Evolutionary conservation across 2,329 filamentous ascomycete genomes (phyloP).

Genomic region (Hypoxylon sp.): DNA sequence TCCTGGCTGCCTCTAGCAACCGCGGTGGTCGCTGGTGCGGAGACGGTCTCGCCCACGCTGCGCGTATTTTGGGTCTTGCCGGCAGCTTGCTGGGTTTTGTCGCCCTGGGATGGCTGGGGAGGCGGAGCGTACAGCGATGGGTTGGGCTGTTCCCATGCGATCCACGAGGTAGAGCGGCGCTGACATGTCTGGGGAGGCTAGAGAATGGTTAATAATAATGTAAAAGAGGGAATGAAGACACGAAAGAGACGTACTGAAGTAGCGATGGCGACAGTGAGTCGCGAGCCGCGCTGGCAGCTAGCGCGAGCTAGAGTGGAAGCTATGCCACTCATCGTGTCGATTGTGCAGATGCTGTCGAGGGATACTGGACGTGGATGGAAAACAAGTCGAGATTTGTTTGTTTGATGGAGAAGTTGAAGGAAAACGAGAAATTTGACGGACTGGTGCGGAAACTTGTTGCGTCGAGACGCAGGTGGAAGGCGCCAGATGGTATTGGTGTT

Average conservation of each 20-base stretch:
- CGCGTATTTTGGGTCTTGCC: constrained; percentile 6
- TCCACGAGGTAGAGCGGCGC: constrained; percentile 44
- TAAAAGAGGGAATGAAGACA: background rate
- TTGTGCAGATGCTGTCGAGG: constrained; percentile 21
- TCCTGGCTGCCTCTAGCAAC: constrained; percentile 29
- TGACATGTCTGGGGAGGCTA: constrained; percentile 4
- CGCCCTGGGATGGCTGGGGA: constrained; percentile 2
- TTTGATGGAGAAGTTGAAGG: background rate
- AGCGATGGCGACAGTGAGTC: background rate
- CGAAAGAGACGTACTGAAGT: constrained; percentile 17
- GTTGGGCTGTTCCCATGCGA: constrained; percentile 47
- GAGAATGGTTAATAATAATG: constrained; percentile 16
- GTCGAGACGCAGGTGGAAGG: constrained; percentile 22
- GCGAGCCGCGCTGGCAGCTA: background rate
- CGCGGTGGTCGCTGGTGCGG: constrained; percentile 19
- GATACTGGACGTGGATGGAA: background rate
- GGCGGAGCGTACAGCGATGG: constrained; percentile 41
- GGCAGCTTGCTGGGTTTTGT: constrained; percentile 2
- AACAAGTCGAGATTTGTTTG: background rate
- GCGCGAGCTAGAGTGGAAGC: constrained; percentile 9
- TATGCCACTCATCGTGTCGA: constrained; percentile 34
- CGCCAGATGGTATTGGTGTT: constrained; percentile 19
- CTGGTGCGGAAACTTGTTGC: background rate
- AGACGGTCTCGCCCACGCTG: constrained; percentile 17
- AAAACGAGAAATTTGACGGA: background rate